A percentile compares a stretch with the other conserved stretches of the same genome.
Evolutionary conservation across 2,329 filamentous ascomycete genomes (phyloP).

Genomic region (Dendryphion nanum): DNA sequence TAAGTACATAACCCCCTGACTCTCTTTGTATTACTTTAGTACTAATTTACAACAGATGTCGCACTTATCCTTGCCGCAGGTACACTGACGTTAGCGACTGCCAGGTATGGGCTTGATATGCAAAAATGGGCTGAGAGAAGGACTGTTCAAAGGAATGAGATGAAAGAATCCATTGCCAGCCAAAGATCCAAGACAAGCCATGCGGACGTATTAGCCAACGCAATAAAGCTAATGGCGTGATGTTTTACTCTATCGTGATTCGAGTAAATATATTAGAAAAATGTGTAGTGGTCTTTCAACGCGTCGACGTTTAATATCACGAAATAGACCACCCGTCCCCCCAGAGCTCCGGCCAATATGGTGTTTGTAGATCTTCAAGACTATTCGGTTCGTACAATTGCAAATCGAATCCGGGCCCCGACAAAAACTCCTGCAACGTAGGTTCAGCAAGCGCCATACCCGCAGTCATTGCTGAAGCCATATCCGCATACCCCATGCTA

Average conservation of each 20-base stretch:
- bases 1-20: slow-evolving; percentile 6
- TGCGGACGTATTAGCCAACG: too few relatives aligned
- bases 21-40: not conserved
- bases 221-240: too few relatives aligned
- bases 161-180: not conserved
- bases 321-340: not conserved
- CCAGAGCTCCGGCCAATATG: slow-evolving; percentile 1
- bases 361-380: not conserved
- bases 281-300: too few relatives aligned
- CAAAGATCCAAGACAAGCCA: too few relatives aligned
- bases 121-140: slow-evolving; percentile 13
- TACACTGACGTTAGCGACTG: slow-evolving; percentile 9
- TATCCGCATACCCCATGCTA: not conserved
- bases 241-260: too few relatives aligned
- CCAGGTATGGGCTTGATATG: slow-evolving; percentile 11
- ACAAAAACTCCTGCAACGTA: not conserved
- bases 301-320: too few relatives aligned
- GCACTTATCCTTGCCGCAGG: slow-evolving; percentile 9
- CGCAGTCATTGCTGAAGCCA: not conserved
- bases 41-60: not conserved
- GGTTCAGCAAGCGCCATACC: slow-evolving; percentile 1
- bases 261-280: too few relatives aligned
- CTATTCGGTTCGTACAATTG: not conserved
- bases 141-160: too few relatives aligned
- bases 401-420: not conserved